Conservation (phyloP, 495 filamentous ascomycete species). For the Aspergillus ostianus region DNA sequence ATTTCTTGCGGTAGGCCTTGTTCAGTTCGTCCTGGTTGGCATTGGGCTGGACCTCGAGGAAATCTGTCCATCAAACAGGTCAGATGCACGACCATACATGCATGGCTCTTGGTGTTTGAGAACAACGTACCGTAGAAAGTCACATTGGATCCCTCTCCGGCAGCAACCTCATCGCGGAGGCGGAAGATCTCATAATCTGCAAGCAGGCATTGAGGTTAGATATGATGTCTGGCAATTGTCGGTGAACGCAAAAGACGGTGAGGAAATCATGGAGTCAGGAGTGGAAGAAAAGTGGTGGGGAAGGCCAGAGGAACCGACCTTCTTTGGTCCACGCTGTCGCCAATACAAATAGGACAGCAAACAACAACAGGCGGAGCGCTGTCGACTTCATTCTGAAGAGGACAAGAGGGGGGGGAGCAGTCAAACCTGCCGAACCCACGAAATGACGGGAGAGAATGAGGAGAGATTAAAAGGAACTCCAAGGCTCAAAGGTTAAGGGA, state of each 20-base stretch:
- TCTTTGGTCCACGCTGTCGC: constrained; percentile 81
- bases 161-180: constrained; percentile 77
- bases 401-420: constrained; percentile 23
- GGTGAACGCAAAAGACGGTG: not conserved
- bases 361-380: constrained; percentile 30
- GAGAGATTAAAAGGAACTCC: constrained; percentile 8
- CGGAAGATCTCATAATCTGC: constrained; percentile 97
- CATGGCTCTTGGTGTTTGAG: not conserved
- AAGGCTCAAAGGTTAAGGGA: constrained; percentile 1
- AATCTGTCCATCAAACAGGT: constrained; percentile 48
- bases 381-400: constrained; percentile 37
- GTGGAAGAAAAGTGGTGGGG: not conserved
- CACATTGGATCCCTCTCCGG: constrained; percentile 71
- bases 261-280: not conserved
- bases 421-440: constrained; percentile 27
- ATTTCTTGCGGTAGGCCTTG: constrained; percentile 90
- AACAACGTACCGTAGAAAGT: constrained; percentile 80
- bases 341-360: constrained; percentile 52
- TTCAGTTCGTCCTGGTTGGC: constrained; percentile 86
- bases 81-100: not conserved
- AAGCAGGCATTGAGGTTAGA: constrained; percentile 4
- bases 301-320: constrained; percentile 49
- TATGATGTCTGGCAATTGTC: not conserved
- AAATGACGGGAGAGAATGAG: constrained; percentile 4
- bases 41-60: constrained; percentile 69